Evolutionary conservation across 371 early-diverging fungal species (phyloP), one percentile per base, ranked within the genome.

Genomic region (Coemansia sp.): DNA sequence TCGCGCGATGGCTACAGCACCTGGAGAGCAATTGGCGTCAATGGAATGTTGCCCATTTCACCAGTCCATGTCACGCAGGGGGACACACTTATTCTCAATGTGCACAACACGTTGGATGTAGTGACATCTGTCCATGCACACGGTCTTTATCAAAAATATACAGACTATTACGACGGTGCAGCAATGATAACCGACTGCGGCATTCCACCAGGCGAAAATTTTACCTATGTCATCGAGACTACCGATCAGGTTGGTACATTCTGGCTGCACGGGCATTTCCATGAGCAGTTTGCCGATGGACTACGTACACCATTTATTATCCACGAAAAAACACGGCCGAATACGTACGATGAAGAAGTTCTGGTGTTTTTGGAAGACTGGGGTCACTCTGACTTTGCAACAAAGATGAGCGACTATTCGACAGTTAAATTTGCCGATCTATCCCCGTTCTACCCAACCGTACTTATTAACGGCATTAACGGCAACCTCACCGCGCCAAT

Each of bases 241-340:
- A 18, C 16, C 33, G 60, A 80, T 0, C 87, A 90, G 54, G 62
- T 57, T n/a, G 91, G 91, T 2, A 85, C 88, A 6, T 90, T 81
- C 70, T 90, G 90, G 90, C 77, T 82, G 50, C 92, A 92, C 56
- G 80, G 80, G 11, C 90, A 90, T 60, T 62, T 51, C 14, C 47
- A 53, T 5, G 84, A 83, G 38, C 89, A 91, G 67, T 90, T 90
- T 62, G 81, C 87, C 37, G 93, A 94, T 60, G 93, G 93, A 50
- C 76, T 93, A 34, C 83, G 89, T 38, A 81, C 84, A 7, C 84
- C 93, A 0, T 64, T 94, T 40, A 81, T 92, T 56, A 77, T 94
- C 43, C 83, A 88, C 64, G 60, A 66, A 10, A 33, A 18, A 40
- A 60, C 67, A 0, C 85, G 85, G 57, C 24, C 37, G 14, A 14